Evolutionary conservation across 176 grass and related monocot species (phyloP).

Genomic region (Rhynchospora breviuscula): DNA sequence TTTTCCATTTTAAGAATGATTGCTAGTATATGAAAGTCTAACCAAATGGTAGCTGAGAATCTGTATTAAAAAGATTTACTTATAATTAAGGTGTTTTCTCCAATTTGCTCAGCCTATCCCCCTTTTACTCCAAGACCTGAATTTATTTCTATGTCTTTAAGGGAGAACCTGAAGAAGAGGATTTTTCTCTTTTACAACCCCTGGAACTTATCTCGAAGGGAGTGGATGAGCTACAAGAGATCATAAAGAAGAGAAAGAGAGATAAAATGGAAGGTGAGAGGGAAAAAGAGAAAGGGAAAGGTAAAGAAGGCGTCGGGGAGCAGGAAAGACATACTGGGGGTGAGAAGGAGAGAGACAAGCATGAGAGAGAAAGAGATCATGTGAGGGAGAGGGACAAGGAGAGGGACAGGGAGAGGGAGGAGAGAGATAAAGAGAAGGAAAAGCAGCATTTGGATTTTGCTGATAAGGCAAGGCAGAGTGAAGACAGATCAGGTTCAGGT

Average conservation of each 20-base stretch:
- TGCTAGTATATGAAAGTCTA: background rate
- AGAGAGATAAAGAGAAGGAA: constrained; percentile 58
- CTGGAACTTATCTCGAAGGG: constrained; percentile 93
- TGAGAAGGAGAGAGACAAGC: constrained; percentile 55
- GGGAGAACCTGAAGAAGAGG: constrained; percentile 69
- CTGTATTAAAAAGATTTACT: background rate
- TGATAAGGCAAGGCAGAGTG: constrained; percentile 61
- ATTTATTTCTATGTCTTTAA: constrained; percentile 28
- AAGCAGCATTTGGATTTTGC: constrained; percentile 40
- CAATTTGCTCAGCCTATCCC: background rate
- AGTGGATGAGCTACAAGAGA: constrained; percentile 77
- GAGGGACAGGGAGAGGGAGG: constrained; percentile 29
- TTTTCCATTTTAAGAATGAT: background rate
- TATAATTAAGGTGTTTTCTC: background rate
- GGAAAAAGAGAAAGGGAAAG: constrained; percentile 68
- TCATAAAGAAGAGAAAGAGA: constrained; percentile 74
- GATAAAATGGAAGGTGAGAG: constrained; percentile 48
- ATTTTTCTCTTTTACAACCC: constrained; percentile 90
- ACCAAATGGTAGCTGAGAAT: constrained; percentile 10
- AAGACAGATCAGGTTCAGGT: constrained; percentile 57
- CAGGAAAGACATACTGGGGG: constrained; percentile 40
- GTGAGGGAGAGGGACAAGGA: constrained; percentile 49
- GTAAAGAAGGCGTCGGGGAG: constrained; percentile 43
- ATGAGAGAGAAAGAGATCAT: constrained; percentile 62
- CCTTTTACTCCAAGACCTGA: background rate